phyloP scores from a whole-genome alignment of 2,329 filamentous ascomycete species.

The Colletotrichum zoysiae region DNA sequence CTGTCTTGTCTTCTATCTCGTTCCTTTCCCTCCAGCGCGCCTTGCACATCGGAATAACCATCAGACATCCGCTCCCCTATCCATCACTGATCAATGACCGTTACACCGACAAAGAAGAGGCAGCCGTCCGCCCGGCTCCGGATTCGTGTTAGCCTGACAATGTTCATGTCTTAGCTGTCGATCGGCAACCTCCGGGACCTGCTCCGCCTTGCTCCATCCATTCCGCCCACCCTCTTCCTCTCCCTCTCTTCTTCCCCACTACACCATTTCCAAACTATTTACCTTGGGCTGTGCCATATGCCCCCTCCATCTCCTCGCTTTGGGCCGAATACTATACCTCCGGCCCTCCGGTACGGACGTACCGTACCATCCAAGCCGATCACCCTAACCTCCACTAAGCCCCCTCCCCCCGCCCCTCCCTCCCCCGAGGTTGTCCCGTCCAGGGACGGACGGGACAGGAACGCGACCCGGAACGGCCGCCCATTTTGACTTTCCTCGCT shows the following conservation, averaged over 20 bases:
- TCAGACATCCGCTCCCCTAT: not conserved
- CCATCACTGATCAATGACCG: conserved; percentile 32
- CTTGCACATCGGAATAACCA: not conserved
- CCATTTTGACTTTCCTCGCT: not conserved
- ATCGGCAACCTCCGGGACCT: conserved; percentile 7
- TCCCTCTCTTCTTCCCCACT: not conserved
- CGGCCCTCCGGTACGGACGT: conserved; percentile 33
- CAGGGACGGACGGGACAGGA: not conserved
- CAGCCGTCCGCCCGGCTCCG: not conserved
- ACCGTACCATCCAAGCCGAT: not conserved
- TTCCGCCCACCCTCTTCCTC: not conserved
- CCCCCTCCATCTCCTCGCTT: not conserved
- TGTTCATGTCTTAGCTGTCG: not conserved
- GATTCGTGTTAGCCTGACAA: conserved; percentile 24
- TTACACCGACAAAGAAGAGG: conserved; percentile 34
- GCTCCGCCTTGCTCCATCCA: not conserved
- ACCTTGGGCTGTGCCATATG: conserved; percentile 2
- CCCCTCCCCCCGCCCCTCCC: too few species aligned
- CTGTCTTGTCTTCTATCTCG: not conserved
- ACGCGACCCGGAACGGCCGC: not conserved
- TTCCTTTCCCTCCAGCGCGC: not conserved
- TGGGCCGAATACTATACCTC: not conserved
- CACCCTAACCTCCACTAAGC: not conserved
- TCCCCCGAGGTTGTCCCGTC: not conserved
- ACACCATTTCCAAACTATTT: conserved; percentile 1